phyloP scores from a whole-genome alignment of 805 yeast species.

The Yamadazyma insecticola region DNA sequence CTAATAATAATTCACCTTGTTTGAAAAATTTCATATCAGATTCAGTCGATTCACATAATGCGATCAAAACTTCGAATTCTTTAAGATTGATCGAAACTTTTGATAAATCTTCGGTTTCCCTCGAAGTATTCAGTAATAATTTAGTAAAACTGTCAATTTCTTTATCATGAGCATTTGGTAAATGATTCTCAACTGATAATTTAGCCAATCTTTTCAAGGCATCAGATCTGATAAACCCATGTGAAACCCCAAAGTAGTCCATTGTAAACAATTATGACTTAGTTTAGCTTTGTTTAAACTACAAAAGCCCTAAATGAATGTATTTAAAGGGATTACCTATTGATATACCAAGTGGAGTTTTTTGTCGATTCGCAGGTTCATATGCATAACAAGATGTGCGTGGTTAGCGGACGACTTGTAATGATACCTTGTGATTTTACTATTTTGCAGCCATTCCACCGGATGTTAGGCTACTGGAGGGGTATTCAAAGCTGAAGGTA shows the following conservation, averaged over 20 bases:
- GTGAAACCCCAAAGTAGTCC: conserved; percentile 35
- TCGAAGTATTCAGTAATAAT: conserved; percentile 9
- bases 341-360: too few relatives aligned
- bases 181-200: conserved; percentile 23
- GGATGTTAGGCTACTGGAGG: too few relatives aligned
- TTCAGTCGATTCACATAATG: conserved; percentile 44
- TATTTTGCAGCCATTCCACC: too few relatives aligned
- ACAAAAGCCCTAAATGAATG: too few relatives aligned
- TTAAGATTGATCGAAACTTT: conserved; percentile 43
- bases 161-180: conserved; percentile 8
- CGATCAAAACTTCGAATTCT: conserved; percentile 54
- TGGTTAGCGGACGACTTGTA: too few relatives aligned
- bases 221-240: conserved; percentile 36
- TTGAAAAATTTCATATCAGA: conserved; percentile 22
- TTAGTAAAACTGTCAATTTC: conserved; percentile 16
- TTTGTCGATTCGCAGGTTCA: too few relatives aligned
- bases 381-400: too few relatives aligned
- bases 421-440: too few relatives aligned
- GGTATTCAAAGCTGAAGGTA: too few relatives aligned
- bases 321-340: too few relatives aligned
- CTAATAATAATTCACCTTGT: conserved; percentile 40
- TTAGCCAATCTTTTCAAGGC: conserved; percentile 35
- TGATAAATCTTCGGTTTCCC: conserved; percentile 12
- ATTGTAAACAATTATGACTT: too few relatives aligned
- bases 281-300: too few relatives aligned